Evolutionary conservation across 2,329 filamentous ascomycete species (phyloP), one percentile per base, ranked within the genome.

Genomic region (Penicillium sp.): DNA sequence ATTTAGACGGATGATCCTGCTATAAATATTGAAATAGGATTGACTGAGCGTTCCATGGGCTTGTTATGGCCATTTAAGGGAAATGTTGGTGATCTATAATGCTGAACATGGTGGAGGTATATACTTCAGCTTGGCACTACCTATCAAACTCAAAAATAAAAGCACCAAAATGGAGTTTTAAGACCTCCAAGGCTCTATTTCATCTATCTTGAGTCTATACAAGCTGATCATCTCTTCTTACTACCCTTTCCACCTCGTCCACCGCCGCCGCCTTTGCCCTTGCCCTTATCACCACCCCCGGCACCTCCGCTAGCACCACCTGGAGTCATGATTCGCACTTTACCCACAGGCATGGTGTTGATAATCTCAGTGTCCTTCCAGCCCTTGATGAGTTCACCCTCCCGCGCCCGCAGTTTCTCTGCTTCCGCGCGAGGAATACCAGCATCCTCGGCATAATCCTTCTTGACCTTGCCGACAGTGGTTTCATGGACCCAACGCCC

Each of bases 281-380:
- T 57, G 18, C 49, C 51, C 29, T 51, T 52, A 20, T 45, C 50
- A 29, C 57, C 56, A 47, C 65, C 61, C 40, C 62, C 59, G 38
- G 59, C 62, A 1, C 62, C 59, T 39, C 59, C 62, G 1, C 74
- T 68, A 22, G 71, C 71, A 26, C 65, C 62, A 28, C 69, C 69
- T 1, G 79, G 74, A 74, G 86, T 80, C 81, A 95, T 86, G 31
- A 95, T 80, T 59, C 86, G 81, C 29, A 93, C 80, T 66, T 87
- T 91, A 26, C 84, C 78, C 0, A 94, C 88, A 0, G 89, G 87
- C 54, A 96, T 79, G 4, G 81, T 79, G 57, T 91, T 90, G 45
- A 89, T 80, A 13, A 89, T 79, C 70, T 95, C 90, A 49, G 87
- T 83, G 18, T 88, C 81, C 69, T 89, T 93, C 74, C 89, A 82